These are phyloP conservation scores for Sphenostylis stenocarpa DNA, from an alignment of 306 rosid species.

Conservation along the genomic window DNA sequence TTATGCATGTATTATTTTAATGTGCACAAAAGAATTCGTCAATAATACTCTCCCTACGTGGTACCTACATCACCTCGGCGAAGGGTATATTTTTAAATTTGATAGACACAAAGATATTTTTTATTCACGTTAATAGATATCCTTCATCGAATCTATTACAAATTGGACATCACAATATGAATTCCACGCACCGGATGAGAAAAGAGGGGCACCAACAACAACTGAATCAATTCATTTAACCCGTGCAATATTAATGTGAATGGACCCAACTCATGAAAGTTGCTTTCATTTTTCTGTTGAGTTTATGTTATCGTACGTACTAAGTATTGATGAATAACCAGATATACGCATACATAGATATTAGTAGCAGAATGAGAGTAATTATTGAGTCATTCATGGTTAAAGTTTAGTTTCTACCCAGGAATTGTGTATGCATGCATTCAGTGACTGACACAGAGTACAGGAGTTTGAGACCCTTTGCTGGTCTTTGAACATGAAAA, in stretches of 20 bases:
- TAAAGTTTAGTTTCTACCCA: background rate
- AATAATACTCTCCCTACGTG: too few relatives aligned
- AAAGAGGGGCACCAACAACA: background rate
- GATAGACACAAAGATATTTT: constrained; percentile 12
- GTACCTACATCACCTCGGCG: background rate
- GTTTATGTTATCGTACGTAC: background rate
- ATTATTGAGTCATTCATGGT: background rate
- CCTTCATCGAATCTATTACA: background rate
- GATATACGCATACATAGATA: background rate
- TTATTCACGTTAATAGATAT: background rate
- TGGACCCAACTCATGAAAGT: constrained; percentile 29
- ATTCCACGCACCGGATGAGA: background rate
- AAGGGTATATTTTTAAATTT: background rate
- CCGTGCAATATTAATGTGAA: constrained; percentile 6
- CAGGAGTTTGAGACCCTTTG: constrained; percentile 4
- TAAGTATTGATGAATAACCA: background rate
- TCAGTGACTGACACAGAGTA: constrained; percentile 19
- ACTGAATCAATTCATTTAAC: background rate
- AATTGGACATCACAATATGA: background rate
- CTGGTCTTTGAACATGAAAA: constrained; percentile 7
- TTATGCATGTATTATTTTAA: too few relatives aligned
- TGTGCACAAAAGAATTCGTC: too few relatives aligned
- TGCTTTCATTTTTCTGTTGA: background rate
- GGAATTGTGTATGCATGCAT: background rate
- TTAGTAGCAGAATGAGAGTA: background rate